Percentiles rank a stretch among this genome's conserved stretches.
phyloP scores from a whole-genome alignment of 2,329 filamentous ascomycete species.

The Epichloe baconii region DNA sequence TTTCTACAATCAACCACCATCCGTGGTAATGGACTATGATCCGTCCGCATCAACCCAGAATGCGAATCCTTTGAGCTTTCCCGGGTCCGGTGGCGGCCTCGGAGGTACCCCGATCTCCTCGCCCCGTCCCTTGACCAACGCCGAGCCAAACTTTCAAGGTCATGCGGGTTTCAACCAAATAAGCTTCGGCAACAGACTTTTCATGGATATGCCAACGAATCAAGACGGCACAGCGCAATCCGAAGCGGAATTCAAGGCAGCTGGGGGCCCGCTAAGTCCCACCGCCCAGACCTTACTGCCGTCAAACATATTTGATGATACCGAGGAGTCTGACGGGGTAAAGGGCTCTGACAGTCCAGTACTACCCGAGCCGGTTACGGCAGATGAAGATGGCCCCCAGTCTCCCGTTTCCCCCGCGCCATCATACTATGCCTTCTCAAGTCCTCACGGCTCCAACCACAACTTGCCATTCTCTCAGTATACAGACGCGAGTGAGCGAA shows the following conservation, averaged over 20 bases:
- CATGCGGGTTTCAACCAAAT: constrained; percentile 41
- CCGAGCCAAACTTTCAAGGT: constrained; percentile 31
- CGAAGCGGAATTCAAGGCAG: constrained; percentile 48
- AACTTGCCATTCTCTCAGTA: constrained; percentile 43
- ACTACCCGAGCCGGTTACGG: constrained; percentile 17
- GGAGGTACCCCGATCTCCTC: constrained; percentile 3
- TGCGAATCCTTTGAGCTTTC: constrained; percentile 30
- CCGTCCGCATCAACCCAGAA: constrained; percentile 23
- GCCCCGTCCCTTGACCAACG: constrained; percentile 1
- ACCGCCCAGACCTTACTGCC: constrained; percentile 63
- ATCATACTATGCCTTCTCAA: constrained; percentile 45
- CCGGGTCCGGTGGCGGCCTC: constrained; percentile 1
- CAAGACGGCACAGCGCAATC: constrained; percentile 31
- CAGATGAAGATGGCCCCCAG: constrained; percentile 33
- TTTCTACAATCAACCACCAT: constrained; percentile 33
- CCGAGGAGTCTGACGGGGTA: constrained; percentile 41
- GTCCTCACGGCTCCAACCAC: constrained; percentile 47
- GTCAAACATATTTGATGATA: constrained; percentile 50
- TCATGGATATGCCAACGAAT: constrained; percentile 33
- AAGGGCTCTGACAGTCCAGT: constrained; percentile 20
- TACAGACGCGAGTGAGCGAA: constrained; percentile 31
- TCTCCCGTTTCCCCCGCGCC: constrained; percentile 47
- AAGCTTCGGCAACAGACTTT: constrained; percentile 40
- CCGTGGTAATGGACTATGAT: constrained; percentile 36
- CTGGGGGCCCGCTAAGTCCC: constrained; percentile 61